phyloP scores from a whole-genome alignment of 805 yeast species.

The Saccharomyces mikatae region DNA sequence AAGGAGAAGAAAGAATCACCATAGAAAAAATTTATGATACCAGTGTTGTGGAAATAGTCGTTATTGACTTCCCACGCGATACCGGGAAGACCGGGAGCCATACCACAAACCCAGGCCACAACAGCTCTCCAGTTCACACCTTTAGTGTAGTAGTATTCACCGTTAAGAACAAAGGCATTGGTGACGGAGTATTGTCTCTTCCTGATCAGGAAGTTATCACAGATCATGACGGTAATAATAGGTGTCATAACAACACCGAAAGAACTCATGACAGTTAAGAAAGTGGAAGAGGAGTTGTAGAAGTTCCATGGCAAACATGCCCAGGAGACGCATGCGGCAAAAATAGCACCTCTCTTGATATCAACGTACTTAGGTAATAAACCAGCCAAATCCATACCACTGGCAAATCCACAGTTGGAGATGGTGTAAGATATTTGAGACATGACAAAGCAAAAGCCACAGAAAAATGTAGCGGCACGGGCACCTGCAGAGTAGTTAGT shows the following conservation, averaged over 20 bases:
- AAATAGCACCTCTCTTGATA: slow-evolving; percentile 35
- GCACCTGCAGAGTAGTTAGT: too few species aligned
- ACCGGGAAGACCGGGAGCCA: slow-evolving; percentile 32
- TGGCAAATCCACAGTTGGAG: too few species aligned
- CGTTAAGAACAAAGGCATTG: slow-evolving; percentile 19
- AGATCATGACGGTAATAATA: slow-evolving; percentile 33
- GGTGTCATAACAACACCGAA: slow-evolving; percentile 35
- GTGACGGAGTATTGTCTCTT: slow-evolving; percentile 31
- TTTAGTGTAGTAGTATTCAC: slow-evolving; percentile 24
- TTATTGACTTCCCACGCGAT: slow-evolving; percentile 31
- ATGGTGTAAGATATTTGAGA: too few species aligned
- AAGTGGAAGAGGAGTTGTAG: slow-evolving; percentile 31
- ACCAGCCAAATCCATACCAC: too few species aligned
- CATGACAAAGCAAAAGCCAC: too few species aligned
- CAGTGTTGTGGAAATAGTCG: slow-evolving; percentile 24
- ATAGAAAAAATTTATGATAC: slow-evolving; percentile 36
- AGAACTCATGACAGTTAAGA: slow-evolving; percentile 33
- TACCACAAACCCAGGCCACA: too few species aligned
- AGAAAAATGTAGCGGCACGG: too few species aligned
- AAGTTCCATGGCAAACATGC: slow-evolving; percentile 35
- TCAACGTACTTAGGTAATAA: slow-evolving; percentile 31
- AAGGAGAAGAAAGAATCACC: slow-evolving; percentile 40
- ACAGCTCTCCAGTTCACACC: too few species aligned
- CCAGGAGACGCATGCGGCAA: slow-evolving; percentile 31
- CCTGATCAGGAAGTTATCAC: slow-evolving; percentile 36